Percentiles rank a stretch among this genome's conserved stretches.
These are phyloP conservation scores for Triticum turgidum DNA, from an alignment of 176 grass and related monocot genomes.

Conservation along the genomic window DNA sequence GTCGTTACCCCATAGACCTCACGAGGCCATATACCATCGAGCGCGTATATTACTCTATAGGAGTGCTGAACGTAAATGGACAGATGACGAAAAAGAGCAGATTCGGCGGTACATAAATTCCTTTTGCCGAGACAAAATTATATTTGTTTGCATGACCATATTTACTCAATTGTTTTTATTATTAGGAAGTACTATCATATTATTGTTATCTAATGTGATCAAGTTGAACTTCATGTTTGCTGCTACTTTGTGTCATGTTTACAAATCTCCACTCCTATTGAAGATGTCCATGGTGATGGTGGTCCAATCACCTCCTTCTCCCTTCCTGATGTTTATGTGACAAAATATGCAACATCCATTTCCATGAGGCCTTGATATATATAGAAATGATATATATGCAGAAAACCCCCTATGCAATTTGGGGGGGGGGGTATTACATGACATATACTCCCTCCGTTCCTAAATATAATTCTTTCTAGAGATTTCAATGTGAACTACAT, in stretches of 20 bases:
- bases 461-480: too few species aligned
- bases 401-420: too few species aligned
- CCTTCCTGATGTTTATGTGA: neutral
- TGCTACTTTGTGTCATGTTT: slow-evolving; percentile 6
- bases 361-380: neutral
- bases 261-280: neutral
- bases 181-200: neutral
- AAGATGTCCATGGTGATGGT: neutral
- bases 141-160: slow-evolving; percentile 10
- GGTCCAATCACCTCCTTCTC: neutral
- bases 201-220: neutral
- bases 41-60: slow-evolving; percentile 46
- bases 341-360: neutral
- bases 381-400: too few species aligned
- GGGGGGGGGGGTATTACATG: too few species aligned
- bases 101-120: slow-evolving; percentile 49
- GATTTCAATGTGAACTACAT: too few species aligned
- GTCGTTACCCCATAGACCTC: slow-evolving; percentile 66
- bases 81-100: slow-evolving; percentile 50
- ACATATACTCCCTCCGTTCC: too few species aligned
- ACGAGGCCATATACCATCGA: slow-evolving; percentile 31
- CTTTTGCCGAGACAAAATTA: slow-evolving; percentile 5
- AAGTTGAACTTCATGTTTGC: neutral
- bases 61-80: slow-evolving; percentile 61
- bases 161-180: neutral